Base-by-base conservation (phyloP, 2,329 filamentous ascomycete genomes). In the Clarireedia monteithiana region DNA sequence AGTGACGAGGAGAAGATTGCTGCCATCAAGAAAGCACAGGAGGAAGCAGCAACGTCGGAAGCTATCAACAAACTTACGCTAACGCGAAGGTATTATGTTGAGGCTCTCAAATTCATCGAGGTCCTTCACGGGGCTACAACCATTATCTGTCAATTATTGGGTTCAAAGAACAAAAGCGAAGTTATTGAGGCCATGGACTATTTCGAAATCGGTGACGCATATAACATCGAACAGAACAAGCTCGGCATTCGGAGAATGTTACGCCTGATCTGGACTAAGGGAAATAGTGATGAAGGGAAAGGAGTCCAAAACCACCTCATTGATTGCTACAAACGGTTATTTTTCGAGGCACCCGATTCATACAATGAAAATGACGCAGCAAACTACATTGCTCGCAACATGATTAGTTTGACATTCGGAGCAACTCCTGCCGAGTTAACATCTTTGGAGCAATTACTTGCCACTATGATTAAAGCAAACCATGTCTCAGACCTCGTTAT, bases 111-210 rank as follows among this genome's bases (percentile, higher is more conserved):
- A 61, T 99, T 99, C 68, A 96, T 99, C 63, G 87, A 96, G 59
- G 87, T 95, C 5, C 77, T 99, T 23, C 89, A 96, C 63, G 83
- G 86, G 10, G 89, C 89, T 23, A 95, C 91, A 1, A 80, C 80
- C 7, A 84, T 84, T 2, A 85, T 97, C 36, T 90, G 87, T 60
- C 92, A 96, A 71, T 79, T 99, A 17, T 80, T 99, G 3, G 89
- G 90, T 5, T 95, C 94, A 30, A 89, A 89, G 68, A 99, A 99
- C 77, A 99, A 99, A 78, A 96, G 89, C 65, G 94, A 99, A 70
- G 89, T 97, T 26, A 96, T 99, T 60, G 95, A 99, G 71, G 94
- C 95, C 15, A 99, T 99, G 84, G 94, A 99, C 69, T 99, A 95
- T 73, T 95, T 99, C 64, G 91, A 95, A 64, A 84, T 96, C 46